A percentile compares a stretch with the other conserved stretches of the same genome.
phyloP scores from a whole-genome alignment of 1,284 basidiomycete genomes.

The Phylloboletellus chloephorus region DNA sequence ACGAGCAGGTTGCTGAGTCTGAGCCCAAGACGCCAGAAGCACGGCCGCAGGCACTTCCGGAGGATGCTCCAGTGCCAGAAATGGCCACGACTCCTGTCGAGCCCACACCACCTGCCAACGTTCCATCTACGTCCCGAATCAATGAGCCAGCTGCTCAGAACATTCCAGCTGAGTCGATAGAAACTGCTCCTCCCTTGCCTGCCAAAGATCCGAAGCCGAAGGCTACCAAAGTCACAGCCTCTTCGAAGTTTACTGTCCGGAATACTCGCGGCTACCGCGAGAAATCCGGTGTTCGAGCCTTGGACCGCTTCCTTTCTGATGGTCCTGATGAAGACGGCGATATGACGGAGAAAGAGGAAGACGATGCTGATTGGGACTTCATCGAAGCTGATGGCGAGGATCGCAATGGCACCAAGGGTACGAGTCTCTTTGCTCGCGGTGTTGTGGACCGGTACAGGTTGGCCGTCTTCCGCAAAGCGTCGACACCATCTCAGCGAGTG shows the following conservation, averaged over 20 bases:
- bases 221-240: slow-evolving; percentile 28
- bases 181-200: slow-evolving; percentile 24
- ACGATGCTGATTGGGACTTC: slow-evolving; percentile 85
- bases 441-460: slow-evolving; percentile 77
- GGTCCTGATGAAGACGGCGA: slow-evolving; percentile 50
- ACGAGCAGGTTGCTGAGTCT: slow-evolving; percentile 35
- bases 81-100: slow-evolving; percentile 14
- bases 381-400: slow-evolving; percentile 76
- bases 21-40: slow-evolving; percentile 76
- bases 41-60: slow-evolving; percentile 43
- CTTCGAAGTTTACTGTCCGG: slow-evolving; percentile 25
- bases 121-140: slow-evolving; percentile 13
- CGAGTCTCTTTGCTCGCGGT: slow-evolving; percentile 76
- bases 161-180: slow-evolving; percentile 11
- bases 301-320: slow-evolving; percentile 64
- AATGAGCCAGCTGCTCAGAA: slow-evolving; percentile 10
- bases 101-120: slow-evolving; percentile 19
- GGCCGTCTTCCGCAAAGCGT: slow-evolving; percentile 75
- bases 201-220: slow-evolving; percentile 29
- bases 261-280: slow-evolving; percentile 48
- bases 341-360: slow-evolving; percentile 56
- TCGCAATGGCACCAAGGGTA: slow-evolving; percentile 67
- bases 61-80: slow-evolving; percentile 24
- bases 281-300: slow-evolving; percentile 70
- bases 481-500: slow-evolving; percentile 51